Percentiles rank a stretch among this genome's conserved stretches.
Evolutionary conservation across 2,329 filamentous ascomycete species (phyloP).

Genomic region (Cordyceps javanica): DNA sequence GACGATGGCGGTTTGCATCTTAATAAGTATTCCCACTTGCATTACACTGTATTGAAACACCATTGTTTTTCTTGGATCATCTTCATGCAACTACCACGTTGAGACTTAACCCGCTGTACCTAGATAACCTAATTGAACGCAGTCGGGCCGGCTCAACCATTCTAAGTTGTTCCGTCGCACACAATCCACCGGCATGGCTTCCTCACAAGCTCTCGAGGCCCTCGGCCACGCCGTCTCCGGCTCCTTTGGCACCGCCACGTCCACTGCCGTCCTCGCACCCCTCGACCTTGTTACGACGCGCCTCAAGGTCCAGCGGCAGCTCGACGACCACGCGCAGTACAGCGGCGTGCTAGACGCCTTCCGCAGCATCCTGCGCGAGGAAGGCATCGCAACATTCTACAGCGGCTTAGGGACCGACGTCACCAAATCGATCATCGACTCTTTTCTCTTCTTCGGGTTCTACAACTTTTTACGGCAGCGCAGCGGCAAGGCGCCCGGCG

Average conservation of each 20-base stretch:
- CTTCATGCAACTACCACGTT: not conserved
- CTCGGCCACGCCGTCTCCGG: conserved; percentile 78
- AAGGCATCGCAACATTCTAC: conserved; percentile 73
- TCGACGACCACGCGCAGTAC: conserved; percentile 48
- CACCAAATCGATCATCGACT: conserved; percentile 63
- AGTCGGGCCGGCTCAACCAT: not conserved
- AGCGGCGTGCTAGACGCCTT: conserved; percentile 62
- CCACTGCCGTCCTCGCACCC: conserved; percentile 74
- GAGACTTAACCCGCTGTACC: not conserved
- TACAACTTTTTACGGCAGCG: conserved; percentile 52
- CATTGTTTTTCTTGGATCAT: not conserved
- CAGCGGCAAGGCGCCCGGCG: conserved; percentile 41
- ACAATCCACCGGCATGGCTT: conserved; percentile 22
- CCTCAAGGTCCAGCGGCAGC: conserved; percentile 68
- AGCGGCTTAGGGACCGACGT: conserved; percentile 58
- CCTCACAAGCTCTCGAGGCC: conserved; percentile 52
- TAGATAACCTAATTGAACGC: too few relatives aligned
- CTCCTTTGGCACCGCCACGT: conserved; percentile 69
- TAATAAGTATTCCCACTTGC: not conserved
- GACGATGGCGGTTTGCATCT: not conserved
- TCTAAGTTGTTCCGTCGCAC: not conserved
- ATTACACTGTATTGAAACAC: not conserved
- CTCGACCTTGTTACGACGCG: conserved; percentile 76
- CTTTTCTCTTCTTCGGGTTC: conserved; percentile 80
- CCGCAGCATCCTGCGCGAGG: conserved; percentile 60